Evolutionary conservation across 108 stramenopile genomes (phyloP).

Genomic region (Cylindrotheca closterium): DNA sequence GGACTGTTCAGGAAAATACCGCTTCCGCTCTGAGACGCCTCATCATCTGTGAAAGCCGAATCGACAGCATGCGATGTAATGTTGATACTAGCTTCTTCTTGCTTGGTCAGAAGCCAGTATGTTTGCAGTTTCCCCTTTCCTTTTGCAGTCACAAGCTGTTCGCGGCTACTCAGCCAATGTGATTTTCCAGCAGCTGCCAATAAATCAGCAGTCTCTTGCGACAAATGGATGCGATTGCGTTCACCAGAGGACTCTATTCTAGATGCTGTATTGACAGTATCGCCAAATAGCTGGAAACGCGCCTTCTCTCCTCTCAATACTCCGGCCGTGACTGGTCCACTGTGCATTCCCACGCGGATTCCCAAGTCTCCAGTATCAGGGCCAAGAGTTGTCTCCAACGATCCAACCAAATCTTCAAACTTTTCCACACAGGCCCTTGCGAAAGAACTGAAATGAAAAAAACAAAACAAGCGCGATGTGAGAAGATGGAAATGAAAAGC

Average conservation of each 20-base stretch:
- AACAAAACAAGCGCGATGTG: too few species aligned
- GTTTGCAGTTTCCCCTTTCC: conserved; percentile 62
- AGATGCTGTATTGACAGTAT: conserved; percentile 58
- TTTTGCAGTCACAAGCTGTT: conserved; percentile 41
- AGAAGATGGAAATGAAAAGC: too few species aligned
- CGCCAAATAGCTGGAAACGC: conserved; percentile 65
- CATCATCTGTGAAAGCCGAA: neutral
- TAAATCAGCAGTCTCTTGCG: conserved; percentile 46
- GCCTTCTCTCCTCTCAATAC: conserved; percentile 57
- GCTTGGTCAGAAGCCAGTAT: conserved; percentile 38
- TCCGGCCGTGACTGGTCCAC: conserved; percentile 64
- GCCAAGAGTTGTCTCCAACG: conserved; percentile 26
- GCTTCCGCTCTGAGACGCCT: neutral
- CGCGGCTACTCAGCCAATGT: conserved; percentile 40
- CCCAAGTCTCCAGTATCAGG: conserved; percentile 10
- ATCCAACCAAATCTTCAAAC: conserved; percentile 26
- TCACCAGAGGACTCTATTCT: conserved; percentile 49
- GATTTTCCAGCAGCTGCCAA: conserved; percentile 32
- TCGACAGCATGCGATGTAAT: neutral
- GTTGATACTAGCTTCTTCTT: neutral
- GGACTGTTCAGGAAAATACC: neutral
- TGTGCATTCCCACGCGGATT: conserved; percentile 18
- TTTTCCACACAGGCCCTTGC: conserved; percentile 36
- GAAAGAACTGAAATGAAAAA: too few species aligned
- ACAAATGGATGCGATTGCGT: conserved; percentile 44